phyloP scores from a whole-genome alignment of 169 alveolate genomes.

The Cryptosporidium meleagridis region DNA sequence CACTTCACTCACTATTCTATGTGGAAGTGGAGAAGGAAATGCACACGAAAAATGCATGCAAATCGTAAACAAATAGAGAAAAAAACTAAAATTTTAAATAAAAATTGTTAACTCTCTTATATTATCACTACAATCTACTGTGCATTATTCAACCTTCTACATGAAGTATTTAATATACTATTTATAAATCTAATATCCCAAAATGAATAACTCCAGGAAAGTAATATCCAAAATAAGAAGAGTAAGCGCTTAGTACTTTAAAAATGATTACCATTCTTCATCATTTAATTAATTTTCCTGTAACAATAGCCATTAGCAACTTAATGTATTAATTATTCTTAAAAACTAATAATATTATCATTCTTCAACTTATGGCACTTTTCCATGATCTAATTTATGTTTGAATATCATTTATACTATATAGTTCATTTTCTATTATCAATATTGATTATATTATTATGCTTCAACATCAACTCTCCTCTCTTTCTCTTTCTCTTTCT shows the following conservation, averaged over 20 bases:
- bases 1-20: neutral
- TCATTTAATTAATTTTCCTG: neutral
- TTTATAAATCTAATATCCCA: slow-evolving; percentile 8
- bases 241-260: neutral
- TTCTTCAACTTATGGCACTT: slow-evolving; percentile 14
- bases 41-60: neutral
- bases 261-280: neutral
- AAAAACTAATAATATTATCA: neutral
- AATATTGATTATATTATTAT: neutral
- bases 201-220: slow-evolving; percentile 14
- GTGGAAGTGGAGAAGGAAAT: neutral
- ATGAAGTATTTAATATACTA: slow-evolving; percentile 12
- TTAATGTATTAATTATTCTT: slow-evolving; percentile 11
- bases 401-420: neutral
- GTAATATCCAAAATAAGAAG: neutral
- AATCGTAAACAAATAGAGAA: neutral
- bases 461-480: no score
- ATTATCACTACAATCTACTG: neutral
- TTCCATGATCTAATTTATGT: neutral
- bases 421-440: neutral
- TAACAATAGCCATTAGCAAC: neutral
- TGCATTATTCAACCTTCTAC: neutral
- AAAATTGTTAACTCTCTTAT: neutral
- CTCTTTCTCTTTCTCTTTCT: no score
- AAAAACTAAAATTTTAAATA: neutral